Base-by-base conservation (phyloP, 306 rosid genomes). In the Pyrus betulifolia region DNA sequence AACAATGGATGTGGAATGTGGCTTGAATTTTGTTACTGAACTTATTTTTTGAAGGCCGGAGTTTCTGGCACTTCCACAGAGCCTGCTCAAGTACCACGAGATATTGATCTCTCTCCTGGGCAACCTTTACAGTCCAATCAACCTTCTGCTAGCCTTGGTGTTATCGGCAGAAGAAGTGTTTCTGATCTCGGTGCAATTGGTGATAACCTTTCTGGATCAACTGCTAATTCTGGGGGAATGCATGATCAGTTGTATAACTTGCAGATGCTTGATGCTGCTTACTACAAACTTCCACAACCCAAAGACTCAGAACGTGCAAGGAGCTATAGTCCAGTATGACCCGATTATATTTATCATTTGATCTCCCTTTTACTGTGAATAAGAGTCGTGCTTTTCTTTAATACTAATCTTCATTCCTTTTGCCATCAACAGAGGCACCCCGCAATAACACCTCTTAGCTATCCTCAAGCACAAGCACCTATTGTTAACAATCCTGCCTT, bases 301-400 rank as follows among this genome's bases (percentile, higher is more conserved):
- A 91, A 85, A 86, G 99, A 96, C 83, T 96, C 99, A 0, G 99
- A 96, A 83, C 97, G 98, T 70, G 89, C 98, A 68, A 88, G 93
- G 76, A 80, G 84, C 79, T 96, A 91, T 57, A 85, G 87, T 75
- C 96, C 99, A 44, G 99, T 95, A 80, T 74, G 91, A 77, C 67
- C 59, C 28, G 45, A 21, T 80, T 83, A 51, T 40, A 33, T 72
- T 67, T 54, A 18, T 22, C 42, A 57, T 31, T 64, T 70, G 6
- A 70, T 69, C 60, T 42, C 25, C 51, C 51, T 46, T 63, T 68
- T 70, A 7, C 46, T 45, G 33, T 18, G 17, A 44, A 49, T 59
- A 77, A 30, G 21, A 15, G 55, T 78, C 30, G 74, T 51, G 46
- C 33, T n/a, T 77, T 70, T 68, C 63, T 46, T 74, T 67, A 67